phyloP scores from a whole-genome alignment of 2,329 filamentous ascomycete species.

The Alternaria arborescens region DNA sequence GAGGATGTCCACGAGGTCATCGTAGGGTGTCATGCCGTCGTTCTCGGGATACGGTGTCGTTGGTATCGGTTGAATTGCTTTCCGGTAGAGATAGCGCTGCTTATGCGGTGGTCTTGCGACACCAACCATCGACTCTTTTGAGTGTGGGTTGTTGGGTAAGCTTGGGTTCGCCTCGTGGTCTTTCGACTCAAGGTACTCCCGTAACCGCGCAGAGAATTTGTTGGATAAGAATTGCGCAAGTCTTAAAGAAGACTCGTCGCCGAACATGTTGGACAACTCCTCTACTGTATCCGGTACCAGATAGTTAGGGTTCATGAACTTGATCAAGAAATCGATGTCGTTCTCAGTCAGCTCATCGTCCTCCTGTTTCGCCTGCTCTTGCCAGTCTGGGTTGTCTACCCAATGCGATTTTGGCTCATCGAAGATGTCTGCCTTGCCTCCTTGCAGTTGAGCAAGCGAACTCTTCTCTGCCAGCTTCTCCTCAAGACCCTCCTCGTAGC shows the following conservation, averaged over 20 bases:
- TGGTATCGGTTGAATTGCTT: slow-evolving; percentile 56
- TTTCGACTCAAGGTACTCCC: slow-evolving; percentile 71
- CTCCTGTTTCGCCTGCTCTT: slow-evolving; percentile 56
- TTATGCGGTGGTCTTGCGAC: slow-evolving; percentile 93
- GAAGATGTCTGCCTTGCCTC: slow-evolving; percentile 82
- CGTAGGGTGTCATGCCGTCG: slow-evolving; percentile 59
- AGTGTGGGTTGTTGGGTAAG: slow-evolving; percentile 43
- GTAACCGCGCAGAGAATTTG: slow-evolving; percentile 78
- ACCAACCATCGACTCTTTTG: slow-evolving; percentile 53
- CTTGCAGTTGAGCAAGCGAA: slow-evolving; percentile 90
- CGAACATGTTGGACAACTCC: slow-evolving; percentile 80
- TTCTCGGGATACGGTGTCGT: slow-evolving; percentile 46
- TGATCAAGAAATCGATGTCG: slow-evolving; percentile 88
- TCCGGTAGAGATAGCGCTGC: slow-evolving; percentile 87
- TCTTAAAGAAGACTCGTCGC: slow-evolving; percentile 83
- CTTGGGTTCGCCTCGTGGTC: slow-evolving; percentile 57
- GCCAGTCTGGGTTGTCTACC: slow-evolving; percentile 52
- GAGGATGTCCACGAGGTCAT: slow-evolving; percentile 81
- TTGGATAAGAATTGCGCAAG: slow-evolving; percentile 79
- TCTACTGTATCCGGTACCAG: slow-evolving; percentile 91
- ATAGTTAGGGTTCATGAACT: slow-evolving; percentile 89
- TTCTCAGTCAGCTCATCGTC: slow-evolving; percentile 71
- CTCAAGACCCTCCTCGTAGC: slow-evolving; percentile 86
- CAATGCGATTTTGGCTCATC: slow-evolving; percentile 77
- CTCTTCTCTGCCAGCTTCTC: slow-evolving; percentile 89